Conservation (phyloP, 2,329 filamentous ascomycete species). For the Furcasterigmium furcatum region DNA sequence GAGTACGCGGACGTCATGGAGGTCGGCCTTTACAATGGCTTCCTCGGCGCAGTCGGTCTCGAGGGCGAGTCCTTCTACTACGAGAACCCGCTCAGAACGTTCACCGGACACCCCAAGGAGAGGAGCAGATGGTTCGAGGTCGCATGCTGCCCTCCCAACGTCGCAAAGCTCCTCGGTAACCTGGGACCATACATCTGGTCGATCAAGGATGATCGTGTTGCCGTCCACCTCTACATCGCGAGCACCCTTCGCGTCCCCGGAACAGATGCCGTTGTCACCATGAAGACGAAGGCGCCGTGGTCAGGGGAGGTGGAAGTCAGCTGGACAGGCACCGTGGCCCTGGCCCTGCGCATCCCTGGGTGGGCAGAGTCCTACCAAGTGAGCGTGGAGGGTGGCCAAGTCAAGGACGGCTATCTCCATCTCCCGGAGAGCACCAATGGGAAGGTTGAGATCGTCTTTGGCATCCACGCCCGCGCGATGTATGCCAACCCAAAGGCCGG, state of each 20-base stretch:
- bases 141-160: slow-evolving; percentile 6
- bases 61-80: slow-evolving; percentile 6
- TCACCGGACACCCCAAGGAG: slow-evolving; percentile 2
- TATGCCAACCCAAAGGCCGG: slow-evolving; percentile 4
- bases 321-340: slow-evolving; percentile 1
- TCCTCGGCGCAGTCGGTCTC: slow-evolving; percentile 2
- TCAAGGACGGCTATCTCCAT: slow-evolving; percentile 4
- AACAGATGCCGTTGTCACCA: neutral
- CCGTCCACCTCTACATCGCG: slow-evolving; percentile 1
- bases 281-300: slow-evolving; percentile 4
- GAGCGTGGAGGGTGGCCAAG: neutral
- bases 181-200: slow-evolving; percentile 3
- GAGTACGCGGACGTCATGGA: slow-evolving; percentile 6
- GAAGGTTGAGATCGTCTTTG: neutral
- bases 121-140: slow-evolving; percentile 5
- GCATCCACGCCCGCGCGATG: neutral
- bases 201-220: neutral
- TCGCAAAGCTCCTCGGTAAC: slow-evolving; percentile 3
- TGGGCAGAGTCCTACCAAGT: neutral
- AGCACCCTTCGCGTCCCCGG: slow-evolving; percentile 1
- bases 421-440: slow-evolving; percentile 1
- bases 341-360: slow-evolving; percentile 4
- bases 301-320: neutral
- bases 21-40: slow-evolving; percentile 2
- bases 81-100: slow-evolving; percentile 4